A percentile compares a stretch with the other conserved stretches of the same genome.
phyloP scores from a whole-genome alignment of 768 basidiomycete genomes.

The Sarcomyxa edulis region DNA sequence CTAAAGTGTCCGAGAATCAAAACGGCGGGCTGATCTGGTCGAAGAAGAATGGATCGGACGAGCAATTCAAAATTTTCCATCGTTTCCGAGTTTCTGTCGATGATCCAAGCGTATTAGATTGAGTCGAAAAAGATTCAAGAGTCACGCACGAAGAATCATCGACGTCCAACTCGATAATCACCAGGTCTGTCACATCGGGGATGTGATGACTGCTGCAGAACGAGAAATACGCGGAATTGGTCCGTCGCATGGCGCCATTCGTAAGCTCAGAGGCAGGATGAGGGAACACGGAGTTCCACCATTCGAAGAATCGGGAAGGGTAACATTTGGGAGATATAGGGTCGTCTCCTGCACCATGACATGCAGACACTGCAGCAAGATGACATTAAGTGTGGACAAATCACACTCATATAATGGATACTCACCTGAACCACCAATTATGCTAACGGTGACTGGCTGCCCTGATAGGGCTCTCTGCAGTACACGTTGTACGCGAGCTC shows the following conservation, averaged over 20 bases:
- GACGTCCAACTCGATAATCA: slow-evolving; percentile 91
- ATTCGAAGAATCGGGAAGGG: slow-evolving; percentile 91
- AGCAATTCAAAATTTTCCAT: slow-evolving; percentile 90
- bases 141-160: slow-evolving; percentile 83
- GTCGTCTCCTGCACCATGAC: slow-evolving; percentile 91
- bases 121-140: neutral
- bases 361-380: slow-evolving; percentile 69
- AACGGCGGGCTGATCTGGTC: slow-evolving; percentile 89
- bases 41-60: slow-evolving; percentile 84
- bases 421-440: slow-evolving; percentile 84
- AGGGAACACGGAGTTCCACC: slow-evolving; percentile 98
- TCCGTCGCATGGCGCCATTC: slow-evolving; percentile 91
- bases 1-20: slow-evolving; percentile 94
- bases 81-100: slow-evolving; percentile 55
- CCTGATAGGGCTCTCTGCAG: slow-evolving; percentile 81
- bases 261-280: slow-evolving; percentile 97
- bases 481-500: slow-evolving; percentile 76
- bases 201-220: slow-evolving; percentile 93
- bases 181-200: slow-evolving; percentile 89
- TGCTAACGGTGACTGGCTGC: slow-evolving; percentile 83
- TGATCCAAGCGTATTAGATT: slow-evolving; percentile 1
- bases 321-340: slow-evolving; percentile 83
- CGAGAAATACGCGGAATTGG: slow-evolving; percentile 91
- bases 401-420: slow-evolving; percentile 6
- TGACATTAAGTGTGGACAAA: slow-evolving; percentile 6